Evolutionary conservation across 179 eudicot species (phyloP), one percentile per base, ranked within the genome.

Genomic region (Amaranthus tricolor): DNA sequence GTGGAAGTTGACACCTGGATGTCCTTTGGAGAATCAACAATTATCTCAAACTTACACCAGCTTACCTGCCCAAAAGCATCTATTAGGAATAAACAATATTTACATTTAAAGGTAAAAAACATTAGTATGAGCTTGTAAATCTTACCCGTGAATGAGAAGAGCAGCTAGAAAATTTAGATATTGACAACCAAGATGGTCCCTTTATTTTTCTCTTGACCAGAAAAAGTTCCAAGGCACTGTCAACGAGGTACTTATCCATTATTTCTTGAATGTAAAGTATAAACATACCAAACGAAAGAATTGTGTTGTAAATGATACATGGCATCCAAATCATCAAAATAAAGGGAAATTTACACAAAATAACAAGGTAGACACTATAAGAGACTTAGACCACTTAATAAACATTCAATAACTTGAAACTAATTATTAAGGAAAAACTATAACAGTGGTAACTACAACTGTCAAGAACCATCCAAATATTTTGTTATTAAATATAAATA

Each of bases 41-140:
- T 63, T 54, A 95, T 85, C 91, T 93, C 98, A 85, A 88, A 93
- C 74, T 93, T 95, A 85, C 99, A 95, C 99, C 99, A 95, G 86
- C 98, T 95, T 68, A 91, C 97, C 99, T 95, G 90, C 78, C 51
- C 61, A 84, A 70, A 70, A 50, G 19, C 40, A 65, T 50, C 69
- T 59, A 70, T 59, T 66, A 74, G 66, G 60, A 44, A 77, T 77
- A 55, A 63, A 31, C 43, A 43, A 20, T 50, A 56, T 63, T 16
- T 59, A 40, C 13, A 19, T 0, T 31, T 31, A 4, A 31, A 64
- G n/a, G 48, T n/a, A 57, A 21, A 52, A 64, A 48, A 16, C 20
- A 59, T 21, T 60, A 63, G 9, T 49, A 69, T 49, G 21, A 45
- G 66, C 52, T 75, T 54, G 15, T 51, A 62, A 77, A 84, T 52